Evolutionary conservation across 352 stramenopile species (phyloP).

Genomic region (Phytopythium mirpurense): DNA sequence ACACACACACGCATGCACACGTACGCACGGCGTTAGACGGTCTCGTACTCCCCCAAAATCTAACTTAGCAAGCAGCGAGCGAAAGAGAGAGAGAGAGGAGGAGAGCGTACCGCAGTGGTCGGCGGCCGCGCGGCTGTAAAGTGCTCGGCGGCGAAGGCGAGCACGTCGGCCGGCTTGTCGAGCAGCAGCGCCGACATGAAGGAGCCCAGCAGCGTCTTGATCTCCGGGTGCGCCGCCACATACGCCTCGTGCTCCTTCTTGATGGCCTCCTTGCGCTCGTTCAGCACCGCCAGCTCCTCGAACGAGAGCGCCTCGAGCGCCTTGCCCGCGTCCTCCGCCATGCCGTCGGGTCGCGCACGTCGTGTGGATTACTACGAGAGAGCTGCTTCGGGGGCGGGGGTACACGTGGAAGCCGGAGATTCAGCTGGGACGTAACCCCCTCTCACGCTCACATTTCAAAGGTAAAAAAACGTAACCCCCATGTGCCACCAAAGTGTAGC

Average conservation of each 20-base stretch:
- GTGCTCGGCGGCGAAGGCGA: conserved; percentile 72
- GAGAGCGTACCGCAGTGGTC: conserved; percentile 25
- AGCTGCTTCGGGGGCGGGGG: too few relatives aligned
- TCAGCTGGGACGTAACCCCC: too few relatives aligned
- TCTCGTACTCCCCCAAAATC: too few relatives aligned
- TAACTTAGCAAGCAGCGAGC: too few relatives aligned
- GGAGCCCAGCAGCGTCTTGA: conserved; percentile 84
- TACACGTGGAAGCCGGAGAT: too few relatives aligned
- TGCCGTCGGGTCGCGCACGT: too few relatives aligned
- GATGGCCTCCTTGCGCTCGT: conserved; percentile 81
- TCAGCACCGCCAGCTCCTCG: conserved; percentile 79
- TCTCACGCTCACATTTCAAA: too few relatives aligned
- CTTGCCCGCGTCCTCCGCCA: conserved; percentile 35
- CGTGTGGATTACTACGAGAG: too few relatives aligned
- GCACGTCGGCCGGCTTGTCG: conserved; percentile 82
- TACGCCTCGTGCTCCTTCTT: conserved; percentile 85
- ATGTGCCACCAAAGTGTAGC: too few relatives aligned
- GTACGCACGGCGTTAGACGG: background rate
- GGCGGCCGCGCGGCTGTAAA: conserved; percentile 73
- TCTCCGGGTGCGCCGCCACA: conserved; percentile 80
- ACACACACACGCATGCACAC: too few relatives aligned
- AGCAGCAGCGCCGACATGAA: conserved; percentile 86
- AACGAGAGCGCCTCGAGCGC: conserved; percentile 69
- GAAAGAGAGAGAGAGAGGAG: background rate
- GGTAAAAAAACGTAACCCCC: too few relatives aligned